Percentiles rank a stretch among this genome's conserved stretches.
Conservation (phyloP, 176 grass and related monocot genomes). For the Olyra latifolia region DNA sequence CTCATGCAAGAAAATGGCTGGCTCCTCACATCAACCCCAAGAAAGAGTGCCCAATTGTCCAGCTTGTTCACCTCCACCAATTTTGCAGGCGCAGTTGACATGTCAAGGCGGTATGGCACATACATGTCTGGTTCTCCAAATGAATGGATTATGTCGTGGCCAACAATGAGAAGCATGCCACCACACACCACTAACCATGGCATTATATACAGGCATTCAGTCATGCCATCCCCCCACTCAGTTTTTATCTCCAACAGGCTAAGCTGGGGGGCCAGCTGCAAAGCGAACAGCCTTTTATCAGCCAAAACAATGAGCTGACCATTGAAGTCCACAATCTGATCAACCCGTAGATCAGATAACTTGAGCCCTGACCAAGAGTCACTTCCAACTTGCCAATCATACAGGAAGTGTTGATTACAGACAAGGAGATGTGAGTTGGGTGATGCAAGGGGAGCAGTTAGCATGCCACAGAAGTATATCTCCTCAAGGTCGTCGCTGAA, state of each 20-base stretch:
- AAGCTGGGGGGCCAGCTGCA: slow-evolving; percentile 33
- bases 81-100: slow-evolving; percentile 4
- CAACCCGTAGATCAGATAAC: not conserved
- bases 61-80: slow-evolving; percentile 40
- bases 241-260: slow-evolving; percentile 19
- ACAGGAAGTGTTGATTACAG: not conserved
- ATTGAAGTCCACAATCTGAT: slow-evolving; percentile 45
- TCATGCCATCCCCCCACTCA: not conserved
- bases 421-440: slow-evolving; percentile 41
- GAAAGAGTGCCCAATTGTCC: slow-evolving; percentile 45
- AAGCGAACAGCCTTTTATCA: not conserved
- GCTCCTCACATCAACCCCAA: slow-evolving; percentile 1
- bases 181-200: slow-evolving; percentile 42
- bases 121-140: not conserved
- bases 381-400: slow-evolving; percentile 37
- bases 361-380: slow-evolving; percentile 1
- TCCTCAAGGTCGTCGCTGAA: not conserved
- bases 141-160: not conserved
- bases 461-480: slow-evolving; percentile 14
- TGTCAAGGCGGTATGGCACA: slow-evolving; percentile 30
- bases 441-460: slow-evolving; percentile 52
- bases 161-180: slow-evolving; percentile 44
- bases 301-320: slow-evolving; percentile 36
- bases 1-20: slow-evolving; percentile 29
- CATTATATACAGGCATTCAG: not conserved